These are phyloP conservation scores for Saitoella complicata DNA, from an alignment of 805 yeast species.

Conservation along the genomic window DNA sequence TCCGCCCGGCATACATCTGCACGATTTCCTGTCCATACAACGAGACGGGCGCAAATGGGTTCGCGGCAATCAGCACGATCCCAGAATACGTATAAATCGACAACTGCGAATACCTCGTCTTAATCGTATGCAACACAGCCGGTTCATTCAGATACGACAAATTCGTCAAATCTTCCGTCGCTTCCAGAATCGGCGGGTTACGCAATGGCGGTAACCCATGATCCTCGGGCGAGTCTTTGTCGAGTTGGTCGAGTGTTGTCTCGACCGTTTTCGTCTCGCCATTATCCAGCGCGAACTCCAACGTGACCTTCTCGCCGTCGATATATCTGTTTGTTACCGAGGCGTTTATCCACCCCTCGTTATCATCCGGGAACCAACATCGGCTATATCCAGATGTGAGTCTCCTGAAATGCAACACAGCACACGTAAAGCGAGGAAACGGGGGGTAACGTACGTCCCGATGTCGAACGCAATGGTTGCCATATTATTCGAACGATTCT, in stretches of 20 bases:
- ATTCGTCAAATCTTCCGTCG: conserved; percentile 86
- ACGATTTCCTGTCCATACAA: conserved; percentile 82
- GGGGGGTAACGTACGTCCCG: no score
- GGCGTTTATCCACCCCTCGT: conserved; percentile 62
- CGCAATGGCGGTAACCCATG: conserved; percentile 63
- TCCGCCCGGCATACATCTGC: conserved; percentile 84
- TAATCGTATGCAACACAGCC: conserved; percentile 86
- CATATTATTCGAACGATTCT: no score
- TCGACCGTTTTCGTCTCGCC: conserved; percentile 17
- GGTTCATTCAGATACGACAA: conserved; percentile 90
- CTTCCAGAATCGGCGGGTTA: conserved; percentile 82
- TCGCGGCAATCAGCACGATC: conserved; percentile 87
- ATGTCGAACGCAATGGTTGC: no score
- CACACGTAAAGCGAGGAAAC: no score
- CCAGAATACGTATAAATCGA: conserved; percentile 93
- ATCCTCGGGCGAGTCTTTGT: conserved; percentile 26
- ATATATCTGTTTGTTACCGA: conserved; percentile 33
- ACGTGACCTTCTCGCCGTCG: conserved; percentile 29
- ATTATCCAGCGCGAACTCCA: conserved; percentile 38
- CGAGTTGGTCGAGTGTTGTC: neutral
- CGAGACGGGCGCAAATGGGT: conserved; percentile 84
- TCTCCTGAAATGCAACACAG: no score
- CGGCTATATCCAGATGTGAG: conserved; percentile 16
- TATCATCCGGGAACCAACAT: conserved; percentile 68
- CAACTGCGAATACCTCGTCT: conserved; percentile 71